Evolutionary conservation across 768 basidiomycete genomes (phyloP).

Genomic region (Lactifluus pinguis): DNA sequence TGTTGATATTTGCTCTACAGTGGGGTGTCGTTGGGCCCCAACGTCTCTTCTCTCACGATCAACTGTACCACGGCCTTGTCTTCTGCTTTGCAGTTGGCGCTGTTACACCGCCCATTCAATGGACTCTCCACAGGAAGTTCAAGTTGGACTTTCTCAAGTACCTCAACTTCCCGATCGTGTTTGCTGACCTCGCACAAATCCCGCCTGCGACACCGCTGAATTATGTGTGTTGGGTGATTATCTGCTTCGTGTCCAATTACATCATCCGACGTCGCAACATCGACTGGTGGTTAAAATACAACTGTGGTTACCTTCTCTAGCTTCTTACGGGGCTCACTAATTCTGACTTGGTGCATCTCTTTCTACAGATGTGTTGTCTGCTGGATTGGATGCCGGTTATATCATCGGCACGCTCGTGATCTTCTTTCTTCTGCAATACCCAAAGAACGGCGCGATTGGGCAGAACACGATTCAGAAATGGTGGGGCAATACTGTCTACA

Average conservation of each 20-base stretch:
- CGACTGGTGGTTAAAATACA: conserved; percentile 34
- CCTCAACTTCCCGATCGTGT: conserved; percentile 47
- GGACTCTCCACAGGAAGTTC: conserved; percentile 30
- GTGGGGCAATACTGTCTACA: conserved; percentile 56
- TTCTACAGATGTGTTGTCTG: conserved; percentile 48
- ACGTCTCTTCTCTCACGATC: conserved; percentile 22
- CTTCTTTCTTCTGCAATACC: conserved; percentile 57
- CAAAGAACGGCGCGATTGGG: conserved; percentile 51
- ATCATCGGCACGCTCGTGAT: conserved; percentile 46
- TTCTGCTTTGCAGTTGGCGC: conserved; percentile 71
- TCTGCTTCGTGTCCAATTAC: conserved; percentile 32
- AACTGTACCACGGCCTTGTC: conserved; percentile 29
- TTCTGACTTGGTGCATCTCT: conserved; percentile 22
- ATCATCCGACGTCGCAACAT: conserved; percentile 32
- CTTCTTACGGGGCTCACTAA: neutral
- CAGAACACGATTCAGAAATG: conserved; percentile 42
- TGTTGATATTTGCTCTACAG: neutral
- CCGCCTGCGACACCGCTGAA: conserved; percentile 37
- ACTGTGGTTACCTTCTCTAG: conserved; percentile 21
- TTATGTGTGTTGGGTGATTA: conserved; percentile 31
- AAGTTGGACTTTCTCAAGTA: conserved; percentile 34
- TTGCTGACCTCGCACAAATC: conserved; percentile 31
- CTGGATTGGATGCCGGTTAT: conserved; percentile 60
- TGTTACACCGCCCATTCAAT: conserved; percentile 47
- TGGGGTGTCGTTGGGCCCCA: conserved; percentile 70